A percentile compares a stretch with the other conserved stretches of the same genome.
Evolutionary conservation across 208 protist genomes (phyloP).

Genomic region (Strigomonas culicis): DNA sequence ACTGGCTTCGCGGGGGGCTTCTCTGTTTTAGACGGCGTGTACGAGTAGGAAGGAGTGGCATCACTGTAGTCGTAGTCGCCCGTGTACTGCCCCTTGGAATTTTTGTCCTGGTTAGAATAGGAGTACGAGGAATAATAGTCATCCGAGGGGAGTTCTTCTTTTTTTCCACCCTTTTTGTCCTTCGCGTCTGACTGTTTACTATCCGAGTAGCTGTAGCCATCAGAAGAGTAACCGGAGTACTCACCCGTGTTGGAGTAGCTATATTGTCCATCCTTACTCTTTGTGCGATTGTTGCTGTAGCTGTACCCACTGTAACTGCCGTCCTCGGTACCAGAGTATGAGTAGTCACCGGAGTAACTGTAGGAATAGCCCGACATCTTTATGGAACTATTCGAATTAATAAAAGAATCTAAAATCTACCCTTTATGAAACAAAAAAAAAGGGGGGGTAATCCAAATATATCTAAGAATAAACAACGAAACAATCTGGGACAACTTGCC

Average conservation of each 20-base stretch:
- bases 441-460: slow-evolving; percentile 6
- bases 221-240: background rate
- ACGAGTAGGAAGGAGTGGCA: slow-evolving; percentile 6
- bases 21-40: background rate
- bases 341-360: slow-evolving; percentile 16
- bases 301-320: slow-evolving; percentile 13
- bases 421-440: slow-evolving; percentile 4
- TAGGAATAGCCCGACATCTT: background rate
- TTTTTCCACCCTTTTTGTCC: background rate
- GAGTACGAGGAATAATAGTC: slow-evolving; percentile 29
- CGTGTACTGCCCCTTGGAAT: background rate
- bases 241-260: slow-evolving; percentile 13
- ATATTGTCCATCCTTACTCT: slow-evolving; percentile 30
- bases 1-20: background rate
- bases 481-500: background rate
- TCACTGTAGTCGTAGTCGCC: slow-evolving; percentile 31
- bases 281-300: slow-evolving; percentile 28
- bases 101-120: background rate
- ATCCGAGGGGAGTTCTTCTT: background rate
- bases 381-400: slow-evolving; percentile 9
- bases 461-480: background rate
- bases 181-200: background rate
- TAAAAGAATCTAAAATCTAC: slow-evolving; percentile 8
- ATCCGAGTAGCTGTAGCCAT: background rate
- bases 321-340: slow-evolving; percentile 16